Conservation (phyloP, 2,329 filamentous ascomycete genomes). For the Neopestalotiopsis clavispora region DNA sequence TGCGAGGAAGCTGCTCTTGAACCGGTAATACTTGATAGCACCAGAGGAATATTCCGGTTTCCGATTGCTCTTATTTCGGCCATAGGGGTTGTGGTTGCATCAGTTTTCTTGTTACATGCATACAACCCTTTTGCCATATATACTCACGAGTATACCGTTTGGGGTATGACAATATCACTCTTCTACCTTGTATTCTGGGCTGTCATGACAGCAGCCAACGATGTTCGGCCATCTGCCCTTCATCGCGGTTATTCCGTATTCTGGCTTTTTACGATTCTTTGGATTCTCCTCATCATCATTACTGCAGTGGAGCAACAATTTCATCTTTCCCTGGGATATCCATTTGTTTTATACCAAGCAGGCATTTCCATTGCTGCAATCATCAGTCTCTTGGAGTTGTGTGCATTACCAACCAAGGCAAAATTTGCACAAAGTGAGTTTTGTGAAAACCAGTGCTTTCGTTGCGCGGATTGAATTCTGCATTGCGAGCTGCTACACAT, state of each 20-base stretch:
- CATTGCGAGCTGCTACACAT: background rate
- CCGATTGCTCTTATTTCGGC: slow-evolving; percentile 74
- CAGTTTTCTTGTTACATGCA: slow-evolving; percentile 75
- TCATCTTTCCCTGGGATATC: background rate
- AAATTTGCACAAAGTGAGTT: background rate
- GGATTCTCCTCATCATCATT: slow-evolving; percentile 47
- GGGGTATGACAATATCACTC: slow-evolving; percentile 79
- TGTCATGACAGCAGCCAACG: slow-evolving; percentile 69
- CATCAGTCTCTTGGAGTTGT: background rate
- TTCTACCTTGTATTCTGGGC: slow-evolving; percentile 84
- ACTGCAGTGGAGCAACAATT: background rate
- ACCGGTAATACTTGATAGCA: slow-evolving; percentile 66
- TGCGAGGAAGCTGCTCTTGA: background rate
- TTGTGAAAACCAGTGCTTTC: background rate
- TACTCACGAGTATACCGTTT: slow-evolving; percentile 82
- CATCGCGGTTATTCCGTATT: slow-evolving; percentile 78
- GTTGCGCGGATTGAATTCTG: background rate
- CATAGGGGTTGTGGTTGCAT: slow-evolving; percentile 66
- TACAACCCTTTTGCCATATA: slow-evolving; percentile 86
- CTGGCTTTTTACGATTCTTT: slow-evolving; percentile 74
- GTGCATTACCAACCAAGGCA: background rate
- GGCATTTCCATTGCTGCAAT: background rate
- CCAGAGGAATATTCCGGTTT: slow-evolving; percentile 81
- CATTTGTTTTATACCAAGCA: background rate
- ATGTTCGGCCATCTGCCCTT: slow-evolving; percentile 80